Conservation (phyloP, 2,329 filamentous ascomycete genomes). For the Fusarium duplospermum region DNA sequence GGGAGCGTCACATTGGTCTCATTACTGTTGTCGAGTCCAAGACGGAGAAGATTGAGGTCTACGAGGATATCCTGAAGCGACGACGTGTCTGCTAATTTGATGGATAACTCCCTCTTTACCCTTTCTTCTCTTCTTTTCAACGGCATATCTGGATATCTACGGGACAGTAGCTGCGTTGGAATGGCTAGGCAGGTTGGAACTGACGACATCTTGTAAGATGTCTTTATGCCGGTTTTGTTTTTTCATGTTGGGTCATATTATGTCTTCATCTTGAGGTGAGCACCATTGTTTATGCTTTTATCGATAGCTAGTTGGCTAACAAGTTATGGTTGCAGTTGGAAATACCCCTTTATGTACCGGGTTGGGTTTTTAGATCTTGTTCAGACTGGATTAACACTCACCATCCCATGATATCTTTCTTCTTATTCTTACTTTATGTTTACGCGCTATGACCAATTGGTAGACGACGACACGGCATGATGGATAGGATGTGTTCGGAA, state of each 20-base stretch:
- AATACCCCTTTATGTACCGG: conserved; percentile 7
- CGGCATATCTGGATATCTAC: conserved; percentile 1
- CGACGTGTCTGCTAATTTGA: conserved; percentile 43
- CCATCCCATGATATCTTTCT: not conserved
- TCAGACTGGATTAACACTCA: not conserved
- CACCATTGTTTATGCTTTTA: not conserved
- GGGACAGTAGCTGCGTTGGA: not conserved
- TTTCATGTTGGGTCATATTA: not conserved
- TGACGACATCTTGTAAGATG: conserved; percentile 1
- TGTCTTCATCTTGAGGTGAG: conserved; percentile 13
- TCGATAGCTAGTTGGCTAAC: not conserved
- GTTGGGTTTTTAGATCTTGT: not conserved
- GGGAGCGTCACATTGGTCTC: conserved; percentile 45
- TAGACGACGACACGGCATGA: not conserved
- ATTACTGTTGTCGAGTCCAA: conserved; percentile 45
- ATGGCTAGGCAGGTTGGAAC: not conserved
- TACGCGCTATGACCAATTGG: not conserved
- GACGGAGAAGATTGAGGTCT: conserved; percentile 48
- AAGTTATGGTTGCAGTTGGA: conserved; percentile 5
- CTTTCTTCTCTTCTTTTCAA: not conserved
- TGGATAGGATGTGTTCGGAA: not conserved
- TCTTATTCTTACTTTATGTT: not conserved
- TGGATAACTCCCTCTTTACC: not conserved
- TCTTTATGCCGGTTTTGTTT: conserved; percentile 2
- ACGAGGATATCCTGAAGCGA: conserved; percentile 51